Conservation (phyloP, 768 basidiomycete genomes). For the Mrakia blollopis region DNA sequence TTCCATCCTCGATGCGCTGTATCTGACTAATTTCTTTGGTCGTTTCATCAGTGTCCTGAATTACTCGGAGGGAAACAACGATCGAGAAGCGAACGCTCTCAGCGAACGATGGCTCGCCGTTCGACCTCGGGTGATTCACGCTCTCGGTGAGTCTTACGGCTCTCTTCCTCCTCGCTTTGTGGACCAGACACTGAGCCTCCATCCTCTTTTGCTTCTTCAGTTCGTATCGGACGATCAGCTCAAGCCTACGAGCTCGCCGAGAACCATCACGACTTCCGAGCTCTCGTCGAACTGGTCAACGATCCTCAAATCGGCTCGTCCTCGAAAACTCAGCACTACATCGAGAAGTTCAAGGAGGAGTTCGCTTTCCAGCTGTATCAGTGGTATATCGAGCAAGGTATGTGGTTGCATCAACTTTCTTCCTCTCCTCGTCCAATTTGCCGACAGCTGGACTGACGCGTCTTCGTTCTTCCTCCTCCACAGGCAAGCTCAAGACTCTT, state of each 20-base stretch:
- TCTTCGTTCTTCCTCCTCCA: not conserved
- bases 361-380: slow-evolving; percentile 86
- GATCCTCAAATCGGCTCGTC: slow-evolving; percentile 51
- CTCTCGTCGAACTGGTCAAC: slow-evolving; percentile 72
- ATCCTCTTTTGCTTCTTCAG: not conserved
- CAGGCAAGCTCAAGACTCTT: slow-evolving; percentile 74
- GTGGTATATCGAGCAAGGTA: slow-evolving; percentile 89
- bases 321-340: slow-evolving; percentile 56
- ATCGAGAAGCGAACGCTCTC: slow-evolving; percentile 58
- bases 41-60: slow-evolving; percentile 4
- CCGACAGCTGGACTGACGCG: not conserved
- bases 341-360: slow-evolving; percentile 69
- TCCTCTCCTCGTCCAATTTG: not conserved
- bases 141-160: slow-evolving; percentile 60
- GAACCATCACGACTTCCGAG: slow-evolving; percentile 75
- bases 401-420: slow-evolving; percentile 35
- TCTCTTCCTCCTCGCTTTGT: not conserved
- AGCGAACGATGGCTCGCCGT: slow-evolving; percentile 64
- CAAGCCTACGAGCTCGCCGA: slow-evolving; percentile 80
- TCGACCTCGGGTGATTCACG: slow-evolving; percentile 70
- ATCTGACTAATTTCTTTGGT: not conserved
- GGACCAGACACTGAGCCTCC: not conserved
- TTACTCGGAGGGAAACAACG: slow-evolving; percentile 46
- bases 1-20: not conserved
- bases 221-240: slow-evolving; percentile 56